These are phyloP conservation scores for Cyberlindnera veronae DNA, from an alignment of 805 yeast species.

Conservation along the genomic window DNA sequence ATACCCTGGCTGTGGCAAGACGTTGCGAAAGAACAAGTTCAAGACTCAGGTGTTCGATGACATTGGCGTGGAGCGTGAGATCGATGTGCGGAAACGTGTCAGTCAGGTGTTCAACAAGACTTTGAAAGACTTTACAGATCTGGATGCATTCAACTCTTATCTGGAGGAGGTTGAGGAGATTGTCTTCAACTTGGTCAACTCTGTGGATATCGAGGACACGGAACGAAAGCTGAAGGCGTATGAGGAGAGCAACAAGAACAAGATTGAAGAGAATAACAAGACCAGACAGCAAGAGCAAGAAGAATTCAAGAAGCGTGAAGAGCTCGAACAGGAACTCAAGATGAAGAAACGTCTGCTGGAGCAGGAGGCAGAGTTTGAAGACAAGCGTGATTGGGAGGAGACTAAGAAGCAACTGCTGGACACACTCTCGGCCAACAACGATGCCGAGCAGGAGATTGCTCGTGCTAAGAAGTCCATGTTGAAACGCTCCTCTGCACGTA, in stretches of 20 bases:
- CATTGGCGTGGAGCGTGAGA: slow-evolving; percentile 83
- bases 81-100: slow-evolving; percentile 82
- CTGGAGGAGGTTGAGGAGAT: slow-evolving; percentile 81
- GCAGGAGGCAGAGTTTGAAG: slow-evolving; percentile 61
- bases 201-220: slow-evolving; percentile 64
- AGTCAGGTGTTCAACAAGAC: slow-evolving; percentile 75
- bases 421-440: slow-evolving; percentile 43
- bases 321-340: slow-evolving; percentile 65
- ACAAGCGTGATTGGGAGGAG: slow-evolving; percentile 47
- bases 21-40: slow-evolving; percentile 81
- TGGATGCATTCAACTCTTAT: slow-evolving; percentile 67
- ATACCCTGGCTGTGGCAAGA: slow-evolving; percentile 84
- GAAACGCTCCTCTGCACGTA: slow-evolving; percentile 62
- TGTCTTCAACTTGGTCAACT: slow-evolving; percentile 70
- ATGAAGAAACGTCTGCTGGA: slow-evolving; percentile 48
- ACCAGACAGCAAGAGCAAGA: slow-evolving; percentile 69
- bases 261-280: slow-evolving; percentile 73
- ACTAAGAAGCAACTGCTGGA: slow-evolving; percentile 56
- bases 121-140: slow-evolving; percentile 59
- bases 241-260: slow-evolving; percentile 69
- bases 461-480: slow-evolving; percentile 50
- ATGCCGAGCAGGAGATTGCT: slow-evolving; percentile 47
- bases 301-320: slow-evolving; percentile 58
- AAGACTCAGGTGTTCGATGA: slow-evolving; percentile 93
- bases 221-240: slow-evolving; percentile 64